A percentile compares a stretch with the other conserved stretches of the same genome.
These are phyloP conservation scores for Cutaneotrichosporon sp. DNA, from an alignment of 1,284 basidiomycete genomes.

Conservation along the genomic window DNA sequence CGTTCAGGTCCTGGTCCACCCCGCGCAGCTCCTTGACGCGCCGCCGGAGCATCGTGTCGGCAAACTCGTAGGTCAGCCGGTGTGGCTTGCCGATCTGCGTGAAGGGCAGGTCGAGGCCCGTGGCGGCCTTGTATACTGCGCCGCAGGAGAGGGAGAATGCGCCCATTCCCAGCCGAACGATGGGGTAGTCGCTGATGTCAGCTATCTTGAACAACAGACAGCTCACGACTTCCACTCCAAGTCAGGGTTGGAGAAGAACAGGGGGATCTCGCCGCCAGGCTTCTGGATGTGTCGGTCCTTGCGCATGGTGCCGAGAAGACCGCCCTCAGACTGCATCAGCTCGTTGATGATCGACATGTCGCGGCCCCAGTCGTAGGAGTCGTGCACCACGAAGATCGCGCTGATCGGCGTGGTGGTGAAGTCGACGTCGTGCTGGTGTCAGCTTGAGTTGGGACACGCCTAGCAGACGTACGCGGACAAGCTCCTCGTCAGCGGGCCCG, in stretches of 20 bases:
- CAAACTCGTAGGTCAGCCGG: slow-evolving; percentile 79
- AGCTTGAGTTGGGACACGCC: too few relatives aligned
- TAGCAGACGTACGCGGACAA: slow-evolving; percentile 60
- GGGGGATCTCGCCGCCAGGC: slow-evolving; percentile 58
- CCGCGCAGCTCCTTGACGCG: slow-evolving; percentile 59
- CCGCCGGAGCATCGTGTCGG: slow-evolving; percentile 65
- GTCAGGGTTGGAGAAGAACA: slow-evolving; percentile 92
- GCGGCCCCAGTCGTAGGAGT: slow-evolving; percentile 87
- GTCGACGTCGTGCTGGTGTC: slow-evolving; percentile 54
- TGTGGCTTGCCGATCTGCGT: slow-evolving; percentile 76
- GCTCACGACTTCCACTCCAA: slow-evolving; percentile 66
- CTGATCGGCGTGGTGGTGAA: slow-evolving; percentile 71
- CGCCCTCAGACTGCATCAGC: slow-evolving; percentile 62
- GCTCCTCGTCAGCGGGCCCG: slow-evolving; percentile 62
- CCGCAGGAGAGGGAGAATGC: slow-evolving; percentile 84
- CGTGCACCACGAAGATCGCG: slow-evolving; percentile 89
- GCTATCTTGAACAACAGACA: slow-evolving; percentile 8
- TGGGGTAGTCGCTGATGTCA: slow-evolving; percentile 66
- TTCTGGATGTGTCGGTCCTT: slow-evolving; percentile 33
- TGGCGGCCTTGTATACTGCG: slow-evolving; percentile 76
- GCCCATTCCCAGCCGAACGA: slow-evolving; percentile 84
- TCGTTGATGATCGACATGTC: slow-evolving; percentile 86
- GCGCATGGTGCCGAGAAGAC: slow-evolving; percentile 56
- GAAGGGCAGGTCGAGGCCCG: slow-evolving; percentile 69
- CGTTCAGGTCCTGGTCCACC: slow-evolving; percentile 42